Evolutionary conservation across 2,329 filamentous ascomycete species (phyloP).

Genomic region (Tympanopsis confertula): DNA sequence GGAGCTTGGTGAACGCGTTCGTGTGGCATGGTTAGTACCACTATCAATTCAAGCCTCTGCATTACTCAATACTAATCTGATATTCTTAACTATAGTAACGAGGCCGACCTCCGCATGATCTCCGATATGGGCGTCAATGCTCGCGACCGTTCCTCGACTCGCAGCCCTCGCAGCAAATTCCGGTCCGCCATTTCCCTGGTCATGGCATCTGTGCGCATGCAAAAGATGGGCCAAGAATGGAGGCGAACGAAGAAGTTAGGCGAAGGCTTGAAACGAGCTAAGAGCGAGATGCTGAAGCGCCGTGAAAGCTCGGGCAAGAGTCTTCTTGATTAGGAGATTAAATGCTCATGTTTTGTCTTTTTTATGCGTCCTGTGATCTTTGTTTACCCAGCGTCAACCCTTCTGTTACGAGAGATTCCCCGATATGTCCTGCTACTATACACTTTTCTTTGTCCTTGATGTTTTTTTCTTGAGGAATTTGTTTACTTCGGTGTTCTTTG

Average conservation of each 20-base stretch:
- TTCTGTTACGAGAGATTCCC: too few relatives aligned
- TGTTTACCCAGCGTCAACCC: too few relatives aligned
- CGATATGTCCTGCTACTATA: too few relatives aligned
- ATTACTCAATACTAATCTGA: background rate
- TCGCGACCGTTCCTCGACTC: background rate
- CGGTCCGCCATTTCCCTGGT: slow-evolving; percentile 25
- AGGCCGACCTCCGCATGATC: slow-evolving; percentile 1
- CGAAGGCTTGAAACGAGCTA: slow-evolving; percentile 26
- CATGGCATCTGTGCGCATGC: slow-evolving; percentile 30
- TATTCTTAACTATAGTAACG: slow-evolving; percentile 1
- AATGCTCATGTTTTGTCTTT: too few relatives aligned
- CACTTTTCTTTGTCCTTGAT: too few relatives aligned
- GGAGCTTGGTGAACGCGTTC: slow-evolving; percentile 1
- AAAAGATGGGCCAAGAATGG: slow-evolving; percentile 29
- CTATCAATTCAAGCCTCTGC: too few relatives aligned
- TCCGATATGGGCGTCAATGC: background rate
- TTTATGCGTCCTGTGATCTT: too few relatives aligned
- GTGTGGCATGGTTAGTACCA: background rate
- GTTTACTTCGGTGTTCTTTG: too few relatives aligned
- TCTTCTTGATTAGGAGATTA: too few relatives aligned
- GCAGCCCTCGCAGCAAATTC: slow-evolving; percentile 15
- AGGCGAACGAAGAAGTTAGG: slow-evolving; percentile 25
- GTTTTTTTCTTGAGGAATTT: too few relatives aligned
- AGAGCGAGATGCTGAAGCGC: slow-evolving; percentile 23
- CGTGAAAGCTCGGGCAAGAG: slow-evolving; percentile 15